phyloP scores from a whole-genome alignment of 192 early-diverging fungal species.

The Diversispora epigaea region DNA sequence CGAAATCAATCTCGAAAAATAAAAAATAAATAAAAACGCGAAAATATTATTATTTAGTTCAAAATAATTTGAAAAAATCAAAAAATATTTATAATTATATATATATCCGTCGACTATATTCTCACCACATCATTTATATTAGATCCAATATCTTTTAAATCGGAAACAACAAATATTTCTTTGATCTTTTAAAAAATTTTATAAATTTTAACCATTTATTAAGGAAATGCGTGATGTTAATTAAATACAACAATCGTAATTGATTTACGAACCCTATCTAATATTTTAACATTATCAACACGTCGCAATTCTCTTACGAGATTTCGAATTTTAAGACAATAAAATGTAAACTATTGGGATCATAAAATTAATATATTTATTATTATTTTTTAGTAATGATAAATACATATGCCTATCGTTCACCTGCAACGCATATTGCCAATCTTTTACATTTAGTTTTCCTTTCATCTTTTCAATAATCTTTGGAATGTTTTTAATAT shows the following conservation, averaged over 20 bases:
- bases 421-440: conserved; percentile 64
- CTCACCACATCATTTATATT: conserved; percentile 61
- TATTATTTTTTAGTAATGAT: not conserved
- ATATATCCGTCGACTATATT: not conserved
- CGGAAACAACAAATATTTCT: conserved; percentile 35
- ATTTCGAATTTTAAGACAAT: conserved; percentile 52
- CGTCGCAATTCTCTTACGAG: conserved; percentile 32
- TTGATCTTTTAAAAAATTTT: conserved; percentile 26
- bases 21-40: not conserved
- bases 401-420: not conserved
- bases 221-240: not conserved
- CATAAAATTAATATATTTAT: not conserved
- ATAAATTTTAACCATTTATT: not conserved
- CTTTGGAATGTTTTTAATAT: conserved; percentile 52
- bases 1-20: conserved; percentile 64
- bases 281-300: conserved; percentile 27
- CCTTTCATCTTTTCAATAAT: conserved; percentile 46
- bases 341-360: conserved; percentile 53
- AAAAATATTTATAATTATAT: not conserved
- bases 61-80: not conserved
- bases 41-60: not conserved
- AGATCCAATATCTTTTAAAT: conserved; percentile 52
- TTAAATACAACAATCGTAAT: not conserved
- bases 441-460: conserved; percentile 53
- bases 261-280: conserved; percentile 31